A percentile compares a stretch with the other conserved stretches of the same genome.
phyloP scores from a whole-genome alignment of 2,329 filamentous ascomycete species.

The Cercospora brassicicola region DNA sequence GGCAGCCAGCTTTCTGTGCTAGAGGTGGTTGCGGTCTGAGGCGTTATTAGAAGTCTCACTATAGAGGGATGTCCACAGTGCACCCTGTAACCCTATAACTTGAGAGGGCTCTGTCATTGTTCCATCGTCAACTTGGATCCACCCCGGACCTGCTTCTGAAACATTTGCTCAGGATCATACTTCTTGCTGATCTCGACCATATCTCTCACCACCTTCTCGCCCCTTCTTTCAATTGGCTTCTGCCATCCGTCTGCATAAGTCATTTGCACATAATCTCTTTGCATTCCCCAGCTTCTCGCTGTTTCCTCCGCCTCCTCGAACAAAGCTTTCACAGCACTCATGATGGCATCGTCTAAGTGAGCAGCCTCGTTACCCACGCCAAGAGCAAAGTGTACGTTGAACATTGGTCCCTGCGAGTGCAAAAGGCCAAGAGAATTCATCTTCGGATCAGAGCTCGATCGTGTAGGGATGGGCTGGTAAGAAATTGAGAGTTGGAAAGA shows the following conservation, averaged over 20 bases:
- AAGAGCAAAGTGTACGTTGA: neutral
- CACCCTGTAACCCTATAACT: no score
- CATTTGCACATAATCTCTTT: constrained; percentile 33
- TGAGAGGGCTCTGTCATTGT: no score
- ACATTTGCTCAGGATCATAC: constrained; percentile 41
- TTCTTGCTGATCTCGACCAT: constrained; percentile 36
- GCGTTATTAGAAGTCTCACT: no score
- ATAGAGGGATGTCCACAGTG: no score
- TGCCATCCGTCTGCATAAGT: constrained; percentile 43
- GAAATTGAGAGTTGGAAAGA: neutral
- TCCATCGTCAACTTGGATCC: constrained; percentile 36
- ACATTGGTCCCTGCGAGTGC: neutral
- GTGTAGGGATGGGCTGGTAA: neutral
- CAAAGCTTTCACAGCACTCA: neutral
- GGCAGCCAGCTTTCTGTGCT: neutral
- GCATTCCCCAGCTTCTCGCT: neutral
- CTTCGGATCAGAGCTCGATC: neutral
- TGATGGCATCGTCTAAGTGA: neutral
- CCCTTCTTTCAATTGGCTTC: constrained; percentile 39
- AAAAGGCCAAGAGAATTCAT: neutral
- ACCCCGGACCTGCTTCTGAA: constrained; percentile 39
- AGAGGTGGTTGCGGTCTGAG: neutral
- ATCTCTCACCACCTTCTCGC: constrained; percentile 31
- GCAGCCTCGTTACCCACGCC: neutral
- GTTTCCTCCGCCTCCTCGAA: neutral